Conservation (phyloP, 1,284 basidiomycete species). For the Fomitopsis pinicola region DNA sequence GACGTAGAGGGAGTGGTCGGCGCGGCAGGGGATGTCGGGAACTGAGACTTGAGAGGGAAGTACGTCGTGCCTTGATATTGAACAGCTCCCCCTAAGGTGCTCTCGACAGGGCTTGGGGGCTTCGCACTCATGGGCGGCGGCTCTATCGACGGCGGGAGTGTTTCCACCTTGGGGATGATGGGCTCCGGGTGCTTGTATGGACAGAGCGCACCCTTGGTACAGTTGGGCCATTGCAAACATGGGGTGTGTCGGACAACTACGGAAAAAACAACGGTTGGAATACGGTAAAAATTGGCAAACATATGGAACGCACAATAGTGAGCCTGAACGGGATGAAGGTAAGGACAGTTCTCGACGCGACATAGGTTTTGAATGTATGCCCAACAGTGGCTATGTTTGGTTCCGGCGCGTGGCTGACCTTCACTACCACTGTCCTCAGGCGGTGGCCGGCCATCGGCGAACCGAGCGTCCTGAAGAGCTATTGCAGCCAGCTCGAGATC, state of each 20-base stretch:
- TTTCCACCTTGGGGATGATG: constrained; percentile 19
- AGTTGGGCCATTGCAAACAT: constrained; percentile 32
- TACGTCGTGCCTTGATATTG: constrained; percentile 22
- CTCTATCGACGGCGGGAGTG: constrained; percentile 12
- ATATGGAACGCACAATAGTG: constrained; percentile 27
- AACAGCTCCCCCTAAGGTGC: constrained; percentile 13
- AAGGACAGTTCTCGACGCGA: constrained; percentile 28
- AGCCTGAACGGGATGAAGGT: constrained; percentile 30
- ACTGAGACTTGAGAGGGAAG: constrained; percentile 12
- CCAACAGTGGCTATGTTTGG: constrained; percentile 37
- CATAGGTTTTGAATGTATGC: constrained; percentile 35
- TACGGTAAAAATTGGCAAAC: background rate
- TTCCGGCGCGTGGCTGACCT: constrained; percentile 19
- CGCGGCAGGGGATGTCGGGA: constrained; percentile 6
- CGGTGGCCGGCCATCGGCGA: constrained; percentile 7
- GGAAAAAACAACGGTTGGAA: constrained; percentile 5
- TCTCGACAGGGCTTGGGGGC: constrained; percentile 11
- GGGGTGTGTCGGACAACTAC: constrained; percentile 31
- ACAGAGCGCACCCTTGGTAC: constrained; percentile 24
- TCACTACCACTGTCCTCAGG: constrained; percentile 1
- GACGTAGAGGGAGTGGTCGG: background rate
- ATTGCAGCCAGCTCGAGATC: constrained; percentile 26
- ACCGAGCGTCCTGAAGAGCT: constrained; percentile 21
- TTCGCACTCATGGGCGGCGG: background rate
- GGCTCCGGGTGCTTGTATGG: constrained; percentile 30